A percentile compares a stretch with the other conserved stretches of the same genome.
These are phyloP conservation scores for Coniochaeta pulveracea DNA, from an alignment of 2,329 filamentous ascomycete genomes.

Conservation along the genomic window DNA sequence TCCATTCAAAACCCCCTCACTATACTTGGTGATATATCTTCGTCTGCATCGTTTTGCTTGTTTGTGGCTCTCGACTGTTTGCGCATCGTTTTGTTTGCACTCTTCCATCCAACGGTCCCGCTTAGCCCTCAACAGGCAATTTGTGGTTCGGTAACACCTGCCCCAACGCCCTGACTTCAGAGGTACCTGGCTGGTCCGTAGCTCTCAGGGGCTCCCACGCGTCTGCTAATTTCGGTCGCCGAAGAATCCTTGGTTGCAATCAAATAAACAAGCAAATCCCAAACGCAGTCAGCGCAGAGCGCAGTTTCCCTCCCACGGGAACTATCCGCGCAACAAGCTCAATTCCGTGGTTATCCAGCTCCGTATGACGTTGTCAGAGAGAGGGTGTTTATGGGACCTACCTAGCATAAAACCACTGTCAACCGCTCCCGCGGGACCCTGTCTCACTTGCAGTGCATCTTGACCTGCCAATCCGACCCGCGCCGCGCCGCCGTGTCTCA, in stretches of 20 bases:
- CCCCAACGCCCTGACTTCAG: too few species aligned
- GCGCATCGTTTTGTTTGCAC: too few species aligned
- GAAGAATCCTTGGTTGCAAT: conserved; percentile 18
- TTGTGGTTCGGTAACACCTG: too few species aligned
- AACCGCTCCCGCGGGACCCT: conserved; percentile 6
- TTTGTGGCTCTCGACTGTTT: too few species aligned
- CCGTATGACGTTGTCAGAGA: conserved; percentile 4
- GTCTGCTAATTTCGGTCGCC: conserved; percentile 24
- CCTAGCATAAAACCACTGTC: conserved; percentile 14
- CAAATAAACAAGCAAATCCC: conserved; percentile 21
- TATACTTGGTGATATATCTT: too few species aligned
- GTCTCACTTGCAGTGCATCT: conserved; percentile 8
- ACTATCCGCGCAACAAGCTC: conserved; percentile 9
- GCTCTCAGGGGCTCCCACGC: too few species aligned
- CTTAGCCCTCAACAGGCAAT: too few species aligned
- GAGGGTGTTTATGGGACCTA: conserved; percentile 11
- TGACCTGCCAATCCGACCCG: conserved; percentile 7
- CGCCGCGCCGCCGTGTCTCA: conserved; percentile 3
- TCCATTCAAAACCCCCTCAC: too few species aligned
- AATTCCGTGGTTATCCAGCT: conserved; percentile 9
- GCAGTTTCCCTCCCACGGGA: conserved; percentile 1
- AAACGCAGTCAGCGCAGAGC: conserved; percentile 4
- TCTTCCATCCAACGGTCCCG: too few species aligned
- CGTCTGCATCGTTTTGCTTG: too few species aligned
- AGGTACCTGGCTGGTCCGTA: too few species aligned